A percentile compares a stretch with the other conserved stretches of the same genome.
These are phyloP conservation scores for Penicillium corylophilum DNA, from an alignment of 2,329 filamentous ascomycete species.

Conservation along the genomic window DNA sequence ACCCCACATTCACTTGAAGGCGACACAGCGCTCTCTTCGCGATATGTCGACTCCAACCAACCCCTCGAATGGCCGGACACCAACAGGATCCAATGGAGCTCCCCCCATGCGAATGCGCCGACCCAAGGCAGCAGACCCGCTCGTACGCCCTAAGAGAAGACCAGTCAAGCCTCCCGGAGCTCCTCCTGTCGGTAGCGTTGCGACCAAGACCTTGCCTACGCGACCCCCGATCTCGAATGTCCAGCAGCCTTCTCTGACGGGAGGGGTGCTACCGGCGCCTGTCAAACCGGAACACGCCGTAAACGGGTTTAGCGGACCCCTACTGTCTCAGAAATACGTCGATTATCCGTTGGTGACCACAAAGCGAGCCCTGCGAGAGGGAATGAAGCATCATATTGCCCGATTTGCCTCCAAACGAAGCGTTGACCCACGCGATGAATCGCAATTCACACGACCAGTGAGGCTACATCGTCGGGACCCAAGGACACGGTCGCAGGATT, in stretches of 20 bases:
- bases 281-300: conserved; percentile 32
- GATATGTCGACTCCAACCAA: conserved; percentile 42
- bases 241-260: conserved; percentile 18
- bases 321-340: conserved; percentile 41
- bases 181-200: conserved; percentile 23
- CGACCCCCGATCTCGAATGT: conserved; percentile 19
- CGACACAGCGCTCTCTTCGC: background rate
- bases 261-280: conserved; percentile 20
- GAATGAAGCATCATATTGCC: conserved; percentile 83
- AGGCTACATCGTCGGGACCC: conserved; percentile 87
- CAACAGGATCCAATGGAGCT: conserved; percentile 49
- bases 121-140: conserved; percentile 58
- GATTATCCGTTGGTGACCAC: conserved; percentile 77
- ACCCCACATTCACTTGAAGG: background rate
- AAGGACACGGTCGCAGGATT: conserved; percentile 57
- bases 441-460: conserved; percentile 83
- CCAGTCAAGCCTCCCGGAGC: conserved; percentile 27
- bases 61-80: conserved; percentile 48
- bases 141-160: conserved; percentile 61
- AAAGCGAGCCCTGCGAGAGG: conserved; percentile 75
- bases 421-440: conserved; percentile 70
- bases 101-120: conserved; percentile 48
- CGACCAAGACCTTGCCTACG: conserved; percentile 26
- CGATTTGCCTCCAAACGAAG: conserved; percentile 66
- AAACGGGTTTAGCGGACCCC: conserved; percentile 45